Evolutionary conservation across 176 grass and related monocot genomes (phyloP).

Genomic region (Eragrostis curvula): DNA sequence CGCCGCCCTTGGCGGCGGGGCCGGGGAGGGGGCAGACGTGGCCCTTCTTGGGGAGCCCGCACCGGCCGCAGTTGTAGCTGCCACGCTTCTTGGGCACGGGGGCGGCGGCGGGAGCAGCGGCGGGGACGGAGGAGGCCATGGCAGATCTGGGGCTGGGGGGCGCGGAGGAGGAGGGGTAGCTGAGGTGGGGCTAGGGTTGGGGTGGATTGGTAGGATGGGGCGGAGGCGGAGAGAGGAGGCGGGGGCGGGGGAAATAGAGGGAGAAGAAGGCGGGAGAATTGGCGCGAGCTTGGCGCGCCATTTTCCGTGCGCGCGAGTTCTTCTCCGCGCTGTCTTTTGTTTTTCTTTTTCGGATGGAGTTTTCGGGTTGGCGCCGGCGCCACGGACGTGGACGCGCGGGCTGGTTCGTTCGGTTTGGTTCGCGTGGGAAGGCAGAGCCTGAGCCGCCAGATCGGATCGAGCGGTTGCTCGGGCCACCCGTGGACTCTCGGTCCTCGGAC

Average conservation of each 20-base stretch:
- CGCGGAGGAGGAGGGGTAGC: not conserved
- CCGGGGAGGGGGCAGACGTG: slow-evolving; percentile 59
- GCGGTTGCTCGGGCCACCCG: no score
- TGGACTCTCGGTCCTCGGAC: no score
- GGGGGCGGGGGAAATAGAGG: slow-evolving; percentile 34
- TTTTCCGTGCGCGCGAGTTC: slow-evolving; percentile 49
- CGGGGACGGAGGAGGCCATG: slow-evolving; percentile 29
- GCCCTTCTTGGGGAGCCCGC: slow-evolving; percentile 90
- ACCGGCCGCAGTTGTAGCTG: slow-evolving; percentile 93
- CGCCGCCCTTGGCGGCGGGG: not conserved
- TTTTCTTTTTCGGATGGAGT: not conserved
- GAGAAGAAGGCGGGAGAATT: slow-evolving; percentile 33
- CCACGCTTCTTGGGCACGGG: slow-evolving; percentile 56
- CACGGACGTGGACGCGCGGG: no score
- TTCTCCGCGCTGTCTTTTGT: not conserved
- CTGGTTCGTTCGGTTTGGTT: not conserved
- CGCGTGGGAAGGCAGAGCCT: no score
- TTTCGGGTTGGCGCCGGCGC: slow-evolving; percentile 47
- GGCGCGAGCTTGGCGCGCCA: slow-evolving; percentile 53
- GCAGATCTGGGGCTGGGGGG: slow-evolving; percentile 5
- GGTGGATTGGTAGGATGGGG: not conserved
- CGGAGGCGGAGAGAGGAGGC: not conserved
- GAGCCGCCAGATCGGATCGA: not conserved
- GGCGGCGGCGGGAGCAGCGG: not conserved
- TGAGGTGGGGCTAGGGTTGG: slow-evolving; percentile 35